A percentile compares a stretch with the other conserved stretches of the same genome.
phyloP scores from a whole-genome alignment of 1,139 yeast genomes.

The Arxiozyma slooffiae region DNA sequence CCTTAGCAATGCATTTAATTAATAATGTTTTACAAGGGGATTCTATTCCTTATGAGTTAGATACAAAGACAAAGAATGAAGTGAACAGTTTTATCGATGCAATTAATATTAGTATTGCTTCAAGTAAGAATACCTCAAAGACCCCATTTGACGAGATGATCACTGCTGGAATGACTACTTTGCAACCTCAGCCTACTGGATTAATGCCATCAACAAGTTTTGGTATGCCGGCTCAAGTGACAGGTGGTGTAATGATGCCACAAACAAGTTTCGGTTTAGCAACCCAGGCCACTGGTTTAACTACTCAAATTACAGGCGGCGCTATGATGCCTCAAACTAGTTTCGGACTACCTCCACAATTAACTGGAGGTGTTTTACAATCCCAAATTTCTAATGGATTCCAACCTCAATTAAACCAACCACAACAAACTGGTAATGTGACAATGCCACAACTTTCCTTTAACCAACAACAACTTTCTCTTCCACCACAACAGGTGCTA shows the following conservation, averaged over 20 bases:
- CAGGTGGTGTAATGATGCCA: conserved; percentile 31
- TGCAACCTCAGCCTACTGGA: conserved; percentile 33
- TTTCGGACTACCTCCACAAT: conserved; percentile 18
- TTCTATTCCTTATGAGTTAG: conserved; percentile 61
- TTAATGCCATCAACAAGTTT: conserved; percentile 26
- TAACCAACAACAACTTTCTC: conserved; percentile 3
- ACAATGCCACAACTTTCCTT: conserved; percentile 13
- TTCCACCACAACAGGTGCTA: conserved; percentile 32
- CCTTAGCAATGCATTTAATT: conserved; percentile 83
- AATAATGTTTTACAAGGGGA: conserved; percentile 70
- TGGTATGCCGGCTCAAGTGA: conserved; percentile 19
- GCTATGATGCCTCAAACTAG: conserved; percentile 25
- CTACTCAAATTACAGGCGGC: conserved; percentile 25
- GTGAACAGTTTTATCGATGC: conserved; percentile 83
- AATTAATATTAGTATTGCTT: conserved; percentile 71
- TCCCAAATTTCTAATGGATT: conserved; percentile 37
- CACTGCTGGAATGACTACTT: conserved; percentile 18
- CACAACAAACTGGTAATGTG: conserved; percentile 3
- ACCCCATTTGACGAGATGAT: conserved; percentile 30
- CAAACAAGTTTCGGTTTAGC: conserved; percentile 24
- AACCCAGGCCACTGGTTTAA: conserved; percentile 17
- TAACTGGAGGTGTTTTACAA: conserved; percentile 30
- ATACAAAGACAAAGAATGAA: conserved; percentile 67
- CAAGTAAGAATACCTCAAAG: conserved; percentile 33
- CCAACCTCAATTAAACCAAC: conserved; percentile 5